A percentile compares a stretch with the other conserved stretches of the same genome.
Evolutionary conservation across 2,329 filamentous ascomycete species (phyloP).

Genomic region (Verticillium longisporum): DNA sequence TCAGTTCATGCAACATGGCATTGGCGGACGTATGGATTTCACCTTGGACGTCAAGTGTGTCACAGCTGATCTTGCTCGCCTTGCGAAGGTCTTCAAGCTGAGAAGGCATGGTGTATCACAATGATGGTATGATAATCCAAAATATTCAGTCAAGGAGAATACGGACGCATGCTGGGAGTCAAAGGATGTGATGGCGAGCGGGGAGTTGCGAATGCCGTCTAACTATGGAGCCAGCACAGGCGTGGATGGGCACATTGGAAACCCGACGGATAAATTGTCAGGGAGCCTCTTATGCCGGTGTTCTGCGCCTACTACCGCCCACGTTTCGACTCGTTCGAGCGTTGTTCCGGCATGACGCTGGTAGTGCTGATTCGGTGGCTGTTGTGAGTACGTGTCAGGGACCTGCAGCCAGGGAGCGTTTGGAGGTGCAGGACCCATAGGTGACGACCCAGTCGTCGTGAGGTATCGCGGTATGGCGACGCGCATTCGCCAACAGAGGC

Average conservation of each 20-base stretch:
- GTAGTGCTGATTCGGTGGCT: neutral
- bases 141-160: too few relatives aligned
- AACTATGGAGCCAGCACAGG: neutral
- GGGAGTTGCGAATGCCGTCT: too few relatives aligned
- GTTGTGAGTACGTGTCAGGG: neutral
- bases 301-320: neutral
- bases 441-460: neutral
- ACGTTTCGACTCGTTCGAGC: neutral
- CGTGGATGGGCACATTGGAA: neutral
- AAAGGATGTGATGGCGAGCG: too few relatives aligned
- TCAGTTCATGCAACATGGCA: constrained; percentile 4
- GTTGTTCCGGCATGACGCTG: neutral
- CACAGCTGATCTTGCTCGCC: constrained; percentile 23
- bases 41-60: constrained; percentile 27
- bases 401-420: neutral
- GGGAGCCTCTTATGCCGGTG: neutral
- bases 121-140: too few relatives aligned
- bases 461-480: neutral
- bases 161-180: too few relatives aligned
- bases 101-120: neutral
- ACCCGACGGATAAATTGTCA: neutral
- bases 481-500: neutral
- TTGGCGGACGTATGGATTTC: neutral
- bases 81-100: constrained; percentile 5
- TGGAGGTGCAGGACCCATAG: neutral